Percentiles rank a stretch among this genome's conserved stretches.
Evolutionary conservation across 129 eudicot species (phyloP).

Genomic region (Escallonia rubra): DNA sequence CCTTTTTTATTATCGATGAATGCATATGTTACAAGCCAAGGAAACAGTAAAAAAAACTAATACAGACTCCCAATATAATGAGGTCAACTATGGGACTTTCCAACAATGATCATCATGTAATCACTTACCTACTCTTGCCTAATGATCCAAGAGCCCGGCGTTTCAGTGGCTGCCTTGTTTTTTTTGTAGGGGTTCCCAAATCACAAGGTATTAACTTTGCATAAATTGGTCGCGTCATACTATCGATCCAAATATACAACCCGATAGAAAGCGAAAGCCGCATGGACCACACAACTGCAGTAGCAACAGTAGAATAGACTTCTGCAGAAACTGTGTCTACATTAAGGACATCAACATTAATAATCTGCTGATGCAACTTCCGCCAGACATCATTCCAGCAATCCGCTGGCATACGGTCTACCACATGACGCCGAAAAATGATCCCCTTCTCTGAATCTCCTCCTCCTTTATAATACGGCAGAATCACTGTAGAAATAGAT

Average conservation of each 20-base stretch:
- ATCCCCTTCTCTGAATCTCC: constrained; percentile 45
- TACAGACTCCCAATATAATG: too few relatives aligned
- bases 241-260: constrained; percentile 77
- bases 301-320: constrained; percentile 71
- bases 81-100: too few relatives aligned
- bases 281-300: constrained; percentile 96
- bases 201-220: constrained; percentile 71
- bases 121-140: constrained; percentile 88
- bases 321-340: constrained; percentile 59
- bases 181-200: constrained; percentile 63
- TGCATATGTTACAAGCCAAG: too few relatives aligned
- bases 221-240: constrained; percentile 77
- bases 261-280: constrained; percentile 83
- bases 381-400: constrained; percentile 92
- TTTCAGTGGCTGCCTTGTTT: constrained; percentile 46
- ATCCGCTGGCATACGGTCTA: constrained; percentile 90
- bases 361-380: constrained; percentile 88
- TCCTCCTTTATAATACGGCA: constrained; percentile 74
- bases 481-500: constrained; percentile 55
- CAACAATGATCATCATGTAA: constrained; percentile 9
- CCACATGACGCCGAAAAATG: constrained; percentile 64
- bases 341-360: constrained; percentile 76
- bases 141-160: constrained; percentile 71
- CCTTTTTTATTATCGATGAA: too few relatives aligned
- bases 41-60: too few relatives aligned